Evolutionary conservation across 306 rosid genomes (phyloP).

Genomic region (Gleditsia sinensis): DNA sequence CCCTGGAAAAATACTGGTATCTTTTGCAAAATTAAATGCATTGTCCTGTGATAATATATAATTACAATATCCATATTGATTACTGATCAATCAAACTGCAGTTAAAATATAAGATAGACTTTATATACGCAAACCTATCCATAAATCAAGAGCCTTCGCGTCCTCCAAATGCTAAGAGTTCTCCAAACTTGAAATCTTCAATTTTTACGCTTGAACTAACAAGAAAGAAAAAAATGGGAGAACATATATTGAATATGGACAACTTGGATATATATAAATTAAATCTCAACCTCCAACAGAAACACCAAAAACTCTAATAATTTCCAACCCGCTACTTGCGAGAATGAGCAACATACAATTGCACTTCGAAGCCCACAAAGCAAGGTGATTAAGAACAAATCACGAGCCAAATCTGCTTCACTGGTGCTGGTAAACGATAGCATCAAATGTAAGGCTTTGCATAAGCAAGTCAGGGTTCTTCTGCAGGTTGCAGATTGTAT

Average conservation of each 20-base stretch:
- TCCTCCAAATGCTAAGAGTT: constrained; percentile 42
- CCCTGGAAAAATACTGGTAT: no score
- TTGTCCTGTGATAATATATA: no score
- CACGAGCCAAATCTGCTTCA: constrained; percentile 31
- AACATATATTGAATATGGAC: constrained; percentile 36
- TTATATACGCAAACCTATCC: constrained; percentile 46
- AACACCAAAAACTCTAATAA: constrained; percentile 35
- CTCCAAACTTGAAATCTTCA: no score
- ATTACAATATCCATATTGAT: no score
- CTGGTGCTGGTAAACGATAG: background rate
- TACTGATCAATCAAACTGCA: no score
- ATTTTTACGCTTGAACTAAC: constrained; percentile 65
- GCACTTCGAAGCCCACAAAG: constrained; percentile 29
- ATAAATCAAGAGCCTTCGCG: constrained; percentile 34
- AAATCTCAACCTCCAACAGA: constrained; percentile 40
- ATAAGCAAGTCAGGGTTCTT: constrained; percentile 48
- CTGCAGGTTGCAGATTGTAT: constrained; percentile 69
- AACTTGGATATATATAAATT: constrained; percentile 27
- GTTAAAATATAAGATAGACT: no score
- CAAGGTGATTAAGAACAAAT: constrained; percentile 27
- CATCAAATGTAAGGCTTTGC: constrained; percentile 29
- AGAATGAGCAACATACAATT: constrained; percentile 14
- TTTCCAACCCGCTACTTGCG: constrained; percentile 28
- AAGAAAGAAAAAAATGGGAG: constrained; percentile 40
- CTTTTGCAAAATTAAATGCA: no score